phyloP scores from a whole-genome alignment of 805 yeast genomes.

The Cyberlindnera suaveolens region DNA sequence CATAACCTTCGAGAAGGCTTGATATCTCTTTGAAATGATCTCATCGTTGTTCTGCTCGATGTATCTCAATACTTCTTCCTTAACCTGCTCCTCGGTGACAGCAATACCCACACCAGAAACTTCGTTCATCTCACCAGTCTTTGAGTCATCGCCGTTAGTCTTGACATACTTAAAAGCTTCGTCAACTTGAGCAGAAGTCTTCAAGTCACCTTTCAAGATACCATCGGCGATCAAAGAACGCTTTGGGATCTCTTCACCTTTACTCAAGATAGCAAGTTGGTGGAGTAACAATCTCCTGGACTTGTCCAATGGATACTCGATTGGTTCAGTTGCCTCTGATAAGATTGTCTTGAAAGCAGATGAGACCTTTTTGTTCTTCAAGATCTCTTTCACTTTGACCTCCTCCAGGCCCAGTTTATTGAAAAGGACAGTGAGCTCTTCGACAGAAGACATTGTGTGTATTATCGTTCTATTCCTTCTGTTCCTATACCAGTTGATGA shows the following conservation, averaged over 20 bases:
- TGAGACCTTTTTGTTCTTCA: conserved; percentile 82
- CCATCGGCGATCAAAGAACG: conserved; percentile 51
- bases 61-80: conserved; percentile 49
- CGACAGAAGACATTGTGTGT: conserved; percentile 21
- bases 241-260: conserved; percentile 43
- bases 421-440: conserved; percentile 29
- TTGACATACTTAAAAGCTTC: conserved; percentile 77
- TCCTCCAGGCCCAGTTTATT: conserved; percentile 60
- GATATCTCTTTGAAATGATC: conserved; percentile 70
- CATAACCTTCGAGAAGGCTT: conserved; percentile 67
- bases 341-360: conserved; percentile 58
- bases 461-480: no score
- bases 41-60: conserved; percentile 52
- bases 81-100: conserved; percentile 61
- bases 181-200: conserved; percentile 65
- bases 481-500: no score
- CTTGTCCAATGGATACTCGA: conserved; percentile 42
- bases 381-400: conserved; percentile 68
- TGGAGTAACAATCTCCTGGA: conserved; percentile 62
- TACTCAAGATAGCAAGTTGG: conserved; percentile 66
- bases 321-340: conserved; percentile 31
- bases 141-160: conserved; percentile 37
- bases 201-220: conserved; percentile 58
- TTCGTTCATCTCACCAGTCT: conserved; percentile 47
- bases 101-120: conserved; percentile 79